These are phyloP conservation scores for Sistotremastrum niveocremeum DNA, from an alignment of 768 basidiomycete genomes.

Conservation along the genomic window DNA sequence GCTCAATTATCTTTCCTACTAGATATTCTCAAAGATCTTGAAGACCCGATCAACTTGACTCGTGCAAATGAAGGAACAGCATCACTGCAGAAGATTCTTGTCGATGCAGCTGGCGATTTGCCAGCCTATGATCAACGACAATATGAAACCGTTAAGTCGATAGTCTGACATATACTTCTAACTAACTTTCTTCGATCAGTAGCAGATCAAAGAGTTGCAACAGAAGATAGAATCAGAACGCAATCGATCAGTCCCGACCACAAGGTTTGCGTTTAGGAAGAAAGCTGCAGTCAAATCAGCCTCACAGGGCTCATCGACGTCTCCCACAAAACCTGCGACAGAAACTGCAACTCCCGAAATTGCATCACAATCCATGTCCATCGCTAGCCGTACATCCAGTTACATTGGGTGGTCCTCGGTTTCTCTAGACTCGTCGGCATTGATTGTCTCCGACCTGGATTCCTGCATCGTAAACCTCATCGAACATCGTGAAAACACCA, in stretches of 20 bases:
- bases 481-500: conserved; percentile 10
- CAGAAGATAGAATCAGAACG: conserved; percentile 38
- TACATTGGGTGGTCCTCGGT: conserved; percentile 21
- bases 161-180: not conserved
- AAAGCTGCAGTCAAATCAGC: not conserved
- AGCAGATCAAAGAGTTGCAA: conserved; percentile 63
- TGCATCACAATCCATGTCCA: conserved; percentile 31
- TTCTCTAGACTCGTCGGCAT: conserved; percentile 28
- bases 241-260: conserved; percentile 28
- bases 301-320: conserved; percentile 2
- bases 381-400: conserved; percentile 33
- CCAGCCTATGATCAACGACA: conserved; percentile 66
- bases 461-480: conserved; percentile 62
- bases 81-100: conserved; percentile 40
- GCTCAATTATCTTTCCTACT: too few relatives aligned
- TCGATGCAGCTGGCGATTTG: conserved; percentile 49
- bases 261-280: conserved; percentile 60
- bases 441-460: conserved; percentile 54
- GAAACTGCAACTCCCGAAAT: conserved; percentile 7
- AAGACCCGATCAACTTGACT: too few relatives aligned
- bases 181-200: conserved; percentile 1
- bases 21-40: too few relatives aligned
- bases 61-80: too few relatives aligned
- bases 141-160: conserved; percentile 43
- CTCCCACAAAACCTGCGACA: not conserved